These are phyloP conservation scores for Claviceps spartinae DNA, from an alignment of 2,329 filamentous ascomycete genomes.

Conservation along the genomic window DNA sequence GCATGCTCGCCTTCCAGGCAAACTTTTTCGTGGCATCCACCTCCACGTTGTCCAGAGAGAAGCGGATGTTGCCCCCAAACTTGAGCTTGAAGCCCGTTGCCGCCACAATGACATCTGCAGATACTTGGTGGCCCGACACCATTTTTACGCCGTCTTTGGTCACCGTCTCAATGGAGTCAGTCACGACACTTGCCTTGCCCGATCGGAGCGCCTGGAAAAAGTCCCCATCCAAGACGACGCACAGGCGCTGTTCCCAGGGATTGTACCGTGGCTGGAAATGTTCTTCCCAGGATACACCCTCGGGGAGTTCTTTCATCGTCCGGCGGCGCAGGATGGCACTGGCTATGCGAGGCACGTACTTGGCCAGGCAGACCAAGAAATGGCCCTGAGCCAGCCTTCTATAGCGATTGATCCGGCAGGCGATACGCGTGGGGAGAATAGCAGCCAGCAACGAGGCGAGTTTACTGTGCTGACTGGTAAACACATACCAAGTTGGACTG, in stretches of 20 bases:
- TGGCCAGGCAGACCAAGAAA: conserved; percentile 32
- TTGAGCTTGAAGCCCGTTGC: conserved; percentile 48
- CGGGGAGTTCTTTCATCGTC: conserved; percentile 33
- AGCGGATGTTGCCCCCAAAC: conserved; percentile 37
- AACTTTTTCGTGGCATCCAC: conserved; percentile 31
- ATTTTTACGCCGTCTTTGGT: conserved; percentile 31
- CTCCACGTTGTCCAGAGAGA: conserved; percentile 36
- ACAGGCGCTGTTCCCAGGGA: conserved; percentile 57
- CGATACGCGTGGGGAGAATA: conserved; percentile 28
- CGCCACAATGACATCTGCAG: conserved; percentile 49
- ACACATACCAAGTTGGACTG: conserved; percentile 48
- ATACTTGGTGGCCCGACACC: conserved; percentile 27
- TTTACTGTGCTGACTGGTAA: conserved; percentile 30
- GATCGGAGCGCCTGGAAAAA: conserved; percentile 28
- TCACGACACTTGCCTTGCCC: conserved; percentile 28
- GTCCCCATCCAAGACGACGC: conserved; percentile 35
- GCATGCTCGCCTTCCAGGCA: conserved; percentile 47
- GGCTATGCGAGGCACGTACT: conserved; percentile 31
- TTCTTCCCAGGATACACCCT: conserved; percentile 31
- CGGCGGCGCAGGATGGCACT: conserved; percentile 27
- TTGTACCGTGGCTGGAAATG: conserved; percentile 42
- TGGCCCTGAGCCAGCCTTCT: conserved; percentile 31
- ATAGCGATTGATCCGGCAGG: conserved; percentile 31
- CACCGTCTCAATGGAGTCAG: conserved; percentile 31
- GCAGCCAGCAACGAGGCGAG: conserved; percentile 22